Percentiles rank a stretch among this genome's conserved stretches.
phyloP scores from a whole-genome alignment of 108 stramenopile genomes.

The Nitzschia sp. region DNA sequence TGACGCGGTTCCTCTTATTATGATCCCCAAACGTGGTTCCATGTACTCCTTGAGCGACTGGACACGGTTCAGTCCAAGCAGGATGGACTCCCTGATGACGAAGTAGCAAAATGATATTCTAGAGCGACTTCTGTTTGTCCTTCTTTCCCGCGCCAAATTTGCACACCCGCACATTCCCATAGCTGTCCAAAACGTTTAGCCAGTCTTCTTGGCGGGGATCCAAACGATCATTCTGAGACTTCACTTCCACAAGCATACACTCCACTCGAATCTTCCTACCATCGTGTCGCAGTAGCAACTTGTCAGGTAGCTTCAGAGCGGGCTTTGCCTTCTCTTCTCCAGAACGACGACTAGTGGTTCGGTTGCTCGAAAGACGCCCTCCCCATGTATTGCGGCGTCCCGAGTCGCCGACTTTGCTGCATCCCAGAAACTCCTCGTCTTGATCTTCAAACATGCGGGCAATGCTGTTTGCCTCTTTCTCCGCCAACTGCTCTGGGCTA shows the following conservation, averaged over 20 bases:
- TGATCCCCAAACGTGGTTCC: no score
- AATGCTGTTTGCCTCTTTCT: slow-evolving; percentile 7
- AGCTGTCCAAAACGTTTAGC: slow-evolving; percentile 71
- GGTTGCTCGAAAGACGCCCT: background rate
- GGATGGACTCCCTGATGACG: no score
- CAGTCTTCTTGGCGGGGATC: slow-evolving; percentile 85
- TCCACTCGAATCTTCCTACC: slow-evolving; percentile 50
- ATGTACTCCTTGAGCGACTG: no score
- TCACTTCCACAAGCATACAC: slow-evolving; percentile 83
- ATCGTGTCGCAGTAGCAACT: slow-evolving; percentile 45
- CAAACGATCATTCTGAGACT: slow-evolving; percentile 79
- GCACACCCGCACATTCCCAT: slow-evolving; percentile 73
- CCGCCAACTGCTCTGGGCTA: slow-evolving; percentile 31
- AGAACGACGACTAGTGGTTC: background rate
- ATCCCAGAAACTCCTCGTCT: slow-evolving; percentile 84
- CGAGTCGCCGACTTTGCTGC: slow-evolving; percentile 69
- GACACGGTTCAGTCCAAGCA: no score
- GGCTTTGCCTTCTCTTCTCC: background rate
- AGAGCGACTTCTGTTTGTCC: no score
- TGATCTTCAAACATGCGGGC: slow-evolving; percentile 51
- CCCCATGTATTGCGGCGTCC: slow-evolving; percentile 14
- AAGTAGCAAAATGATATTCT: no score
- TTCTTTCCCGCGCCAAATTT: slow-evolving; percentile 75
- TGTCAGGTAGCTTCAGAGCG: slow-evolving; percentile 43
- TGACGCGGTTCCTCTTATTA: no score